A percentile compares a stretch with the other conserved stretches of the same genome.
These are phyloP conservation scores for Fomitopsis betulina DNA, from an alignment of 1,284 basidiomycete genomes.

Conservation along the genomic window DNA sequence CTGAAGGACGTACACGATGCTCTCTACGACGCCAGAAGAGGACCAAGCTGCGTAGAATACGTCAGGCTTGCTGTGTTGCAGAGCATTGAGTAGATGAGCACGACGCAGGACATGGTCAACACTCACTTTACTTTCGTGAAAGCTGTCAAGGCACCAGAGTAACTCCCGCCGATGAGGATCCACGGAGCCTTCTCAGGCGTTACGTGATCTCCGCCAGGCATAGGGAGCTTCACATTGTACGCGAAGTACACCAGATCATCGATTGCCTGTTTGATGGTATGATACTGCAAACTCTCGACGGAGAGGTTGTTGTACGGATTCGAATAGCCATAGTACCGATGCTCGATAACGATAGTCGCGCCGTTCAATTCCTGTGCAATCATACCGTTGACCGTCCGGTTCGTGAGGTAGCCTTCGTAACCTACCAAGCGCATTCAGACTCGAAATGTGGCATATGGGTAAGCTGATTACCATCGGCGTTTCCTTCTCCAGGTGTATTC, in stretches of 20 bases:
- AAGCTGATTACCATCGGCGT: slow-evolving; percentile 35
- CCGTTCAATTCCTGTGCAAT: slow-evolving; percentile 66
- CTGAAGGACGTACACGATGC: slow-evolving; percentile 42
- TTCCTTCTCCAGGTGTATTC: slow-evolving; percentile 43
- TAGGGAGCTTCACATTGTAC: slow-evolving; percentile 58
- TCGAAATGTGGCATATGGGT: neutral
- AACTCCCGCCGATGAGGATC: slow-evolving; percentile 67
- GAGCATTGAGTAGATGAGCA: neutral
- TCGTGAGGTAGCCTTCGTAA: slow-evolving; percentile 56
- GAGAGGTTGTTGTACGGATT: slow-evolving; percentile 59
- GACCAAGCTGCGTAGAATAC: slow-evolving; percentile 66
- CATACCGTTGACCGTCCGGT: slow-evolving; percentile 56
- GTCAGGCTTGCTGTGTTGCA: slow-evolving; percentile 47
- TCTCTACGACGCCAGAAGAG: slow-evolving; percentile 69
- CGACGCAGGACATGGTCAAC: neutral
- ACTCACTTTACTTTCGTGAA: slow-evolving; percentile 70
- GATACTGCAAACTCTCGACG: slow-evolving; percentile 48
- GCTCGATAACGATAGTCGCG: slow-evolving; percentile 56
- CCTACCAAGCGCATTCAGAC: slow-evolving; percentile 27
- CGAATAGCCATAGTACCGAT: slow-evolving; percentile 48
- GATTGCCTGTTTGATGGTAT: slow-evolving; percentile 71
- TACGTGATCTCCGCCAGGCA: slow-evolving; percentile 57
- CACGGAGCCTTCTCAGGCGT: slow-evolving; percentile 58
- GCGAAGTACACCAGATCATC: slow-evolving; percentile 70
- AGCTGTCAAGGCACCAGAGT: slow-evolving; percentile 62